These are phyloP conservation scores for Scheffersomyces segobiensis DNA, from an alignment of 1,139 yeast species.

Conservation along the genomic window DNA sequence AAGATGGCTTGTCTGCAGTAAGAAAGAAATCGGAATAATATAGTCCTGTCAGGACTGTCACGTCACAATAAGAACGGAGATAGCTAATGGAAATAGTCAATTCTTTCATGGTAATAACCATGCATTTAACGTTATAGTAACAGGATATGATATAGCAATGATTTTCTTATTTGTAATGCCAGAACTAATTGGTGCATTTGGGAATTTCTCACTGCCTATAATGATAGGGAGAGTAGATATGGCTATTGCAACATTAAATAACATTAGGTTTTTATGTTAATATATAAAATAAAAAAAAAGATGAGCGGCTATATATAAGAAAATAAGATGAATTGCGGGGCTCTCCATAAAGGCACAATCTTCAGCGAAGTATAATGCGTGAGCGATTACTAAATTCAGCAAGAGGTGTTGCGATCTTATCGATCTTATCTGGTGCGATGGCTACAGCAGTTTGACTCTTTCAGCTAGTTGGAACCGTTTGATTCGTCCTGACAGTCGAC, in stretches of 20 bases:
- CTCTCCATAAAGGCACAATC: no score
- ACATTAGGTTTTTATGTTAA: no score
- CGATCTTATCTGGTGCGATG: neutral
- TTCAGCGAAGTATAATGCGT: no score
- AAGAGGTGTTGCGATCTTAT: neutral
- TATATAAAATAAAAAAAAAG: no score
- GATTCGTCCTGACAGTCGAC: neutral
- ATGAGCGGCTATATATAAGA: no score
- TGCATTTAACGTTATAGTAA: conserved; percentile 14
- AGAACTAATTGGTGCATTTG: conserved; percentile 13
- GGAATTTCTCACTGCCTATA: conserved; percentile 9
- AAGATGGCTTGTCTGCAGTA: neutral
- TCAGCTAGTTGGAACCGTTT: neutral
- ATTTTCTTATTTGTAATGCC: conserved; percentile 17
- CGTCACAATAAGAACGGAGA: conserved; percentile 16
- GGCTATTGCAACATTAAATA: no score
- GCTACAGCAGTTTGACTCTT: neutral
- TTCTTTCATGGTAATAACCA: conserved; percentile 13
- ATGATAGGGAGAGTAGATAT: no score
- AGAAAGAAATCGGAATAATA: no score
- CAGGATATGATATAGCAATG: conserved; percentile 17
- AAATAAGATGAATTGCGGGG: no score
- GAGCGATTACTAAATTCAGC: neutral
- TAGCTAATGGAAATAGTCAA: conserved; percentile 14
- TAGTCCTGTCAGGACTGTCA: neutral